Base-by-base conservation (phyloP, 257 asterid species). In the Solanum corneliomulleri region DNA sequence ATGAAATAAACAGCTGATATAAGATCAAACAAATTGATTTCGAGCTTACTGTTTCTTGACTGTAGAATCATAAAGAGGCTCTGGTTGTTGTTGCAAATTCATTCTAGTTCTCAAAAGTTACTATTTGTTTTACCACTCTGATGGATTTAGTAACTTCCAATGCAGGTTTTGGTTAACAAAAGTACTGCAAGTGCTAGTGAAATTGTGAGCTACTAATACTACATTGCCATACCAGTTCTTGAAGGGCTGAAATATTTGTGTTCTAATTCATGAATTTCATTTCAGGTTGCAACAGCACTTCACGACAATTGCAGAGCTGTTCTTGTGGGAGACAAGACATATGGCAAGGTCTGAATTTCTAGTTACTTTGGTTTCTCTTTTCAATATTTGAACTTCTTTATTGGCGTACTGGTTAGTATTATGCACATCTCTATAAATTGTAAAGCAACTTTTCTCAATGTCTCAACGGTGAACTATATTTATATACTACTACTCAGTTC, bases 161-260 rank as follows among this genome's bases (percentile, higher is more conserved):
- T 95, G 94, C 98, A 97, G 99, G 97, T 97, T 87, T 90, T 97
- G 95, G 99, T 97, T 93, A 97, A 97, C 88, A 94, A 88, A 88
- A 97, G 93, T 90, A 95, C 99, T 74, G 99, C 99, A 18, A 97
- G 99, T 89, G 99, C 99, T 44, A 97, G 99, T 89, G 99, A 97
- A 96, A 97, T 97, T 87, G 99, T 97, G 91, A 97, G 99, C 87
- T 86, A 60, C 88, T 90, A 86, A 88, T 74, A 85, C 77, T 71
- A 89, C 45, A 52, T 29, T 78, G n/a, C 70, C 84, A n/a, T 66
- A 81, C 68, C 7, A 18, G 85, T 81, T 81, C 69, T 49, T 81
- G 70, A 81, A 81, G 45, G 35, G 60, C 41, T 81, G 84, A 87
- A 71, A 45, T 45, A 45, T 45, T 10, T 80, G 62, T 88, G 33